A percentile compares a stretch with the other conserved stretches of the same genome.
phyloP scores from a whole-genome alignment of 1,284 basidiomycete species.

The Rhodotorula sp. region DNA sequence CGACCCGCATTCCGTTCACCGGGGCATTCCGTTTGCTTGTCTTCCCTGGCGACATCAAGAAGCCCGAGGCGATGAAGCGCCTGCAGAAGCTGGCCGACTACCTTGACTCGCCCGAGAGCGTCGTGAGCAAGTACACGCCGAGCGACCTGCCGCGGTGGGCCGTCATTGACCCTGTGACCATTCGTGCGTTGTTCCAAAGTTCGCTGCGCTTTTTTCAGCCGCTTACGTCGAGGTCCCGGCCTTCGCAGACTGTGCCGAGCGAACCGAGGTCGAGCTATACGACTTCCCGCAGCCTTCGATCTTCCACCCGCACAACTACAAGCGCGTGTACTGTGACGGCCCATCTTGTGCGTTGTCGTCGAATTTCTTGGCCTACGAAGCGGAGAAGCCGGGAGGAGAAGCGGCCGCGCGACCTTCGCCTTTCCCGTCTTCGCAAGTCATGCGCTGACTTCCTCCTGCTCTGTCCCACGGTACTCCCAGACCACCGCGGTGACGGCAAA shows the following conservation, averaged over 20 bases:
- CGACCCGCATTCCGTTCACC: constrained; percentile 36
- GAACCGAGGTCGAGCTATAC: constrained; percentile 39
- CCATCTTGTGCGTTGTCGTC: constrained; percentile 25
- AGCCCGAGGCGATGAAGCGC: constrained; percentile 32
- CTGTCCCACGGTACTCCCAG: not conserved
- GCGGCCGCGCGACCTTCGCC: not conserved
- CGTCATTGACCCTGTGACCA: constrained; percentile 44
- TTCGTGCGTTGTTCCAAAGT: constrained; percentile 21
- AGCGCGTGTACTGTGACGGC: constrained; percentile 44
- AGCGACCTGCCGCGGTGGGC: constrained; percentile 29
- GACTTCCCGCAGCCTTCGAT: constrained; percentile 40
- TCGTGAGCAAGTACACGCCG: constrained; percentile 47
- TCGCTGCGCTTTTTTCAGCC: too few relatives aligned
- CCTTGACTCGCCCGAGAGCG: constrained; percentile 41
- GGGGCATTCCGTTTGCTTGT: constrained; percentile 41
- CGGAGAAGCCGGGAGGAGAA: too few relatives aligned
- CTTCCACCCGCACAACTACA: constrained; percentile 37
- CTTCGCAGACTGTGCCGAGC: constrained; percentile 30
- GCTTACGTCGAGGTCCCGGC: not conserved
- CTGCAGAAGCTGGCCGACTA: constrained; percentile 37
- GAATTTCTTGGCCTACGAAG: too few relatives aligned
- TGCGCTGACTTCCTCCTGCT: not conserved
- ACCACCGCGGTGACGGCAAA: constrained; percentile 49
- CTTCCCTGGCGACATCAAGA: constrained; percentile 44
- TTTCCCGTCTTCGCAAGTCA: not conserved